Percentiles rank a stretch among this genome's conserved stretches.
Conservation (phyloP, 495 filamentous ascomycete genomes). For the Chaetomium fimeti region DNA sequence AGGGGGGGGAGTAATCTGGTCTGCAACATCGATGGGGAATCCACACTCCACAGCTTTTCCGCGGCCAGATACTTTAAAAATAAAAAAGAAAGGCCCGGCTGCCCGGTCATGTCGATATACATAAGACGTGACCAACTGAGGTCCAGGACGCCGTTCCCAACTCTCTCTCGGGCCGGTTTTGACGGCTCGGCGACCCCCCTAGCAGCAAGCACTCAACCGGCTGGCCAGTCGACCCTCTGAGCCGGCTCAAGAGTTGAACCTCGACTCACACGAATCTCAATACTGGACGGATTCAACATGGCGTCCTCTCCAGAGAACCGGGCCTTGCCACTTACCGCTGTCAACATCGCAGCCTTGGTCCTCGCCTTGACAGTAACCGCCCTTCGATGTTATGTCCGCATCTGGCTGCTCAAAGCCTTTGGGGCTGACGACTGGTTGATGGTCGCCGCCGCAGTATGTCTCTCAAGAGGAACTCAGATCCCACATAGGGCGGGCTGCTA, state of each 20-base stretch:
- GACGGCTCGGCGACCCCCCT: not conserved
- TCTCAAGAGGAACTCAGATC: not conserved
- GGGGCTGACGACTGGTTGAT: constrained; percentile 26
- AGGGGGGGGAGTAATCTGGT: not conserved
- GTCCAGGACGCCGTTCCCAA: too few species aligned
- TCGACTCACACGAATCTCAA: not conserved
- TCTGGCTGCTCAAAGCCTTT: constrained; percentile 22
- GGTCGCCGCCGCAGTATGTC: constrained; percentile 13
- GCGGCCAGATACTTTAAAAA: not conserved
- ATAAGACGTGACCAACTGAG: not conserved
- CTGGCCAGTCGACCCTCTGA: not conserved
- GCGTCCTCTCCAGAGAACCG: constrained; percentile 7
- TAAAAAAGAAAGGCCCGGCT: not conserved
- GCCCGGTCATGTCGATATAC: not conserved
- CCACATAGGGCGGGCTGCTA: not conserved
- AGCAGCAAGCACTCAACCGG: not conserved
- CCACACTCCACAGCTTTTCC: not conserved
- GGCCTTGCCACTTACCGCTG: constrained; percentile 9
- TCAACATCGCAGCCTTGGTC: constrained; percentile 11
- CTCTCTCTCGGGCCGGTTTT: not conserved
- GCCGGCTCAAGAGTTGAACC: not conserved
- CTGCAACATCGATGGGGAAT: not conserved
- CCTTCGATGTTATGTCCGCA: constrained; percentile 24
- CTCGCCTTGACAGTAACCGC: constrained; percentile 16
- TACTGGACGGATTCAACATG: not conserved